Conservation (phyloP, 768 basidiomycete species). For the Mycena galopus region DNA sequence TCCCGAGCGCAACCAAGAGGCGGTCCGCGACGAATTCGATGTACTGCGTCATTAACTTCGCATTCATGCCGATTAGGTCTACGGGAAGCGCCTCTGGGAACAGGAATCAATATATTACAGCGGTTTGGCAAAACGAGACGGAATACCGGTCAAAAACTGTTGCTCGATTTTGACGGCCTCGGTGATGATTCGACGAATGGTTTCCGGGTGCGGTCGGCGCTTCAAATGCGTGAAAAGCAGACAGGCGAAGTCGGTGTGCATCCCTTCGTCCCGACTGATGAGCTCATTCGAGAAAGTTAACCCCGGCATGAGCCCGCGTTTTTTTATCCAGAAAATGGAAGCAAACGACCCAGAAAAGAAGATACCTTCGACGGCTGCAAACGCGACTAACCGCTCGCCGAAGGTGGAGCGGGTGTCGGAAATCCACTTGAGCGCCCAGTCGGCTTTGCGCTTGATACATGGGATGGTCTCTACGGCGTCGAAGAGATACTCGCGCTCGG, state of each 20-base stretch:
- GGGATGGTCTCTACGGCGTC: conserved; percentile 84
- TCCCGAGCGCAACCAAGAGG: conserved; percentile 76
- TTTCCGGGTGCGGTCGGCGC: conserved; percentile 75
- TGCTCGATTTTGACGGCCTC: conserved; percentile 80
- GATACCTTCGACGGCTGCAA: conserved; percentile 86
- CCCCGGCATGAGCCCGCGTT: conserved; percentile 86
- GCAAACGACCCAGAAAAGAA: conserved; percentile 87
- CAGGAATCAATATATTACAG: too few species aligned
- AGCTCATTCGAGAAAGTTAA: conserved; percentile 88
- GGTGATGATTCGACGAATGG: conserved; percentile 67
- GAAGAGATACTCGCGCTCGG: conserved; percentile 73
- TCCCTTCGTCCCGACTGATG: conserved; percentile 86
- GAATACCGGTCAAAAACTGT: conserved; percentile 71
- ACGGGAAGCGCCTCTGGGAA: conserved; percentile 72
- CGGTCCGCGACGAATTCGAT: conserved; percentile 82
- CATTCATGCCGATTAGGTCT: conserved; percentile 81
- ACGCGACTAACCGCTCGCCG: conserved; percentile 81
- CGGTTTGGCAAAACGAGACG: background rate
- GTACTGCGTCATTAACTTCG: conserved; percentile 76
- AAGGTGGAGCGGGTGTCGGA: conserved; percentile 72
- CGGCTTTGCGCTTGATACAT: conserved; percentile 77
- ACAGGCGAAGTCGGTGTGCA: conserved; percentile 88
- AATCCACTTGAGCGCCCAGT: conserved; percentile 86
- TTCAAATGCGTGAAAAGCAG: conserved; percentile 78
- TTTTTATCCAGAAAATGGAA: conserved; percentile 88